Percentiles rank a stretch among this genome's conserved stretches.
phyloP scores from a whole-genome alignment of 805 yeast genomes.

The Jamesozyma rosinii region DNA sequence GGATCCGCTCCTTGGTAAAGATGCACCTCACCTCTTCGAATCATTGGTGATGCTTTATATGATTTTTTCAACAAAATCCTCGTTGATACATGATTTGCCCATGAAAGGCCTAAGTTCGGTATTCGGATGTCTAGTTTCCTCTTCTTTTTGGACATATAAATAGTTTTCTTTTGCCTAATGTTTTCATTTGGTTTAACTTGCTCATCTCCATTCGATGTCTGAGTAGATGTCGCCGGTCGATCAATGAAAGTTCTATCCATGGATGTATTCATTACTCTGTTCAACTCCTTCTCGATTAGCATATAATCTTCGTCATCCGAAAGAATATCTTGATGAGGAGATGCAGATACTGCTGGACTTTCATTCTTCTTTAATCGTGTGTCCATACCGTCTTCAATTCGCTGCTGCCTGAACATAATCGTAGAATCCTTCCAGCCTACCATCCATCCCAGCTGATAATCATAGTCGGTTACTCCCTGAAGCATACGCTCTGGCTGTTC shows the following conservation, averaged over 20 bases:
- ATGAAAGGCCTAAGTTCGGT: conserved; percentile 48
- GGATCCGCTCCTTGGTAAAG: conserved; percentile 29
- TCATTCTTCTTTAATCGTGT: neutral
- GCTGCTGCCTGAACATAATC: conserved; percentile 27
- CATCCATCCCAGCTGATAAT: conserved; percentile 62
- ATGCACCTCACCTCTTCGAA: conserved; percentile 25
- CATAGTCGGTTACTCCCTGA: conserved; percentile 33
- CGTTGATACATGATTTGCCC: conserved; percentile 45
- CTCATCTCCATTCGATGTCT: neutral
- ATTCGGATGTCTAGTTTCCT: conserved; percentile 30
- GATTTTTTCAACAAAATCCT: conserved; percentile 40
- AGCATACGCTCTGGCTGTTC: conserved; percentile 10
- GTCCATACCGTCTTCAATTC: neutral
- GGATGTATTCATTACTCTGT: conserved; percentile 5
- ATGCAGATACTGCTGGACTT: neutral
- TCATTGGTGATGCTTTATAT: conserved; percentile 33
- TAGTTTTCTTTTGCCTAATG: neutral
- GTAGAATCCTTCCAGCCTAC: conserved; percentile 61
- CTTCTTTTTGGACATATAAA: conserved; percentile 12
- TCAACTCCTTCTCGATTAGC: conserved; percentile 17
- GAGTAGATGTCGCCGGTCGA: neutral
- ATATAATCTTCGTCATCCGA: conserved; percentile 26
- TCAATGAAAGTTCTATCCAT: neutral
- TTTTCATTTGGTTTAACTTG: neutral
- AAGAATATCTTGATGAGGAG: conserved; percentile 9